Base-by-base conservation (phyloP, 768 basidiomycete species). In the Hirschioporus abietinus region DNA sequence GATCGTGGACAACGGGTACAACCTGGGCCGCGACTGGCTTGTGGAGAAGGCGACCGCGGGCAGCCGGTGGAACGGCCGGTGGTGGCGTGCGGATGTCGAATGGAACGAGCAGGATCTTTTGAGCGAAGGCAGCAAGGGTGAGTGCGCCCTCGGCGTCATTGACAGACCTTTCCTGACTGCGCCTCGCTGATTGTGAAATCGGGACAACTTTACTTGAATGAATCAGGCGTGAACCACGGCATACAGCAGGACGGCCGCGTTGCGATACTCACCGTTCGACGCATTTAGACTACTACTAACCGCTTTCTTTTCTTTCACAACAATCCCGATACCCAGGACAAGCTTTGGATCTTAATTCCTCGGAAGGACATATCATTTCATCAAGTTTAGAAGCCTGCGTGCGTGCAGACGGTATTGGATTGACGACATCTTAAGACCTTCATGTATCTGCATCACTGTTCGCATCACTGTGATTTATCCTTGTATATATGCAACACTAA, bases 191-290 rank as follows among this genome's bases (percentile, higher is more conserved):
- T 36, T 52, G 24, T 58, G 24, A 60, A 23, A n/a, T 20, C 34
- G n/a, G 20, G 30, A 30, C 30, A 36, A 12, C 15, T 24, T 27
- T 65, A n/a, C 27, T 71, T 58, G 61, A 63, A 57, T 20, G 58
- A 4, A 27, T 0, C 70, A 92, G 92, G 90, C 66, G 83, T 92
- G 35, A 93, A 91, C 72, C 93, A 93, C 73, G 88, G 83, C 63
- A 95, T 95, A 59, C 78, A 84, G 12, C 90, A 92, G 73, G 93
- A 95, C 72, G 93, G 93, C 7, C 83, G 83, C 27, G 83, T 93
- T 20, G 93, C 93, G n/a, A 78, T 95, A 34, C 79, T 94, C 58
- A 93, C 89, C 5, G 87, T 93, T 62, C 69, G 71, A 34, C 83
- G 87, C 24, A 74, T 83, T 26, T 84, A 69, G 60, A 61, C 60